Evolutionary conservation across 148 eudicot genomes (phyloP).

Genomic region (Hydrangea macrophylla): DNA sequence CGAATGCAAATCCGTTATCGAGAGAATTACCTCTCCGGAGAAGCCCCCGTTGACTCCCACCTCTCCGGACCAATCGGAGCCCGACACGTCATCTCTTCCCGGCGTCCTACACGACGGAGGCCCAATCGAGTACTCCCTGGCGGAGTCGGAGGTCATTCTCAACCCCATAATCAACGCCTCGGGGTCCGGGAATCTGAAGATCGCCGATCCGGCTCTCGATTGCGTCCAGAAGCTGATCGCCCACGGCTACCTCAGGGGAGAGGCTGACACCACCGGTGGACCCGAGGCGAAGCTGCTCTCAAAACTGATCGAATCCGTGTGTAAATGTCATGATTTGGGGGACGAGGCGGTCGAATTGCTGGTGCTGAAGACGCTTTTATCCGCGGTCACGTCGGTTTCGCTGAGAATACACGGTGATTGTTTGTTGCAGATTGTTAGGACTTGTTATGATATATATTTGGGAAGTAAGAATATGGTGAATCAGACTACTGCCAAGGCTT

Average conservation of each 20-base stretch:
- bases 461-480: conserved; percentile 85
- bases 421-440: conserved; percentile 70
- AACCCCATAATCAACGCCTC: conserved; percentile 59
- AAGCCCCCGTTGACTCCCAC: conserved; percentile 24
- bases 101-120: conserved; percentile 64
- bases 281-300: conserved; percentile 54
- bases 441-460: conserved; percentile 81
- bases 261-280: conserved; percentile 56
- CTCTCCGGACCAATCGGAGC: conserved; percentile 31
- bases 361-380: conserved; percentile 62
- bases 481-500: conserved; percentile 93
- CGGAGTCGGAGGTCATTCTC: conserved; percentile 68
- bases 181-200: conserved; percentile 50
- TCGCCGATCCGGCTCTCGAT: conserved; percentile 65
- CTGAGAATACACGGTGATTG: conserved; percentile 86
- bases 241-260: conserved; percentile 72
- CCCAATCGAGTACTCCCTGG: conserved; percentile 39
- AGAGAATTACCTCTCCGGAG: conserved; percentile 34
- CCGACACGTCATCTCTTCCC: conserved; percentile 28
- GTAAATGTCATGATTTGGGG: conserved; percentile 53
- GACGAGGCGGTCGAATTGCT: conserved; percentile 68
- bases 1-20: conserved; percentile 68
- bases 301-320: conserved; percentile 60
- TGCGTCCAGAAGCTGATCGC: conserved; percentile 74
- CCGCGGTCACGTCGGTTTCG: conserved; percentile 71